phyloP scores from a whole-genome alignment of 306 rosid genomes.

The Pterocarpus macrocarpus region DNA sequence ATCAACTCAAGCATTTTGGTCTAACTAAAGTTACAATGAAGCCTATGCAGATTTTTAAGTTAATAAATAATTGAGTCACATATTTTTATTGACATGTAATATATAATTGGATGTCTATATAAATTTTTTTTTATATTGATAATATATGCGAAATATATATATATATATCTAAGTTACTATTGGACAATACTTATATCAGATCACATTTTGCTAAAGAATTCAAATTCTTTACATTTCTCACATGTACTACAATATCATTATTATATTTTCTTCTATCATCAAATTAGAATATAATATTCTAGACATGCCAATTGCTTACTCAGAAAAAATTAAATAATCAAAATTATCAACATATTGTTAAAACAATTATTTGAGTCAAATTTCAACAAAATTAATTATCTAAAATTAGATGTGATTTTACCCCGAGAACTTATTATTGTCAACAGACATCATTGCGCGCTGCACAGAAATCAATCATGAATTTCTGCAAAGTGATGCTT shows the following conservation, averaged over 20 bases:
- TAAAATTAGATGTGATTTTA: background rate
- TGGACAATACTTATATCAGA: background rate
- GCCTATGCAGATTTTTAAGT: too few species aligned
- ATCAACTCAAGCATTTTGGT: background rate
- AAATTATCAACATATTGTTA: background rate
- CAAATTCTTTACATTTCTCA: background rate
- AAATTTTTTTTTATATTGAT: too few species aligned
- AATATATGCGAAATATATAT: too few species aligned
- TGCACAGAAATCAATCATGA: conserved; percentile 3
- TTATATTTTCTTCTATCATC: background rate
- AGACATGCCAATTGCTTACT: background rate
- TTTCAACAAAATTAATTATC: background rate
- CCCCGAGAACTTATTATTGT: background rate
- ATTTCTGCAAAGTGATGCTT: background rate
- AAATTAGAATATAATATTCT: background rate
- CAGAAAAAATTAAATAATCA: background rate
- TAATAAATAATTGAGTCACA: too few species aligned
- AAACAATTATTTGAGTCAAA: background rate
- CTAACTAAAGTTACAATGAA: too few species aligned
- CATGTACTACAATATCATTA: background rate
- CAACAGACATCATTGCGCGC: background rate
- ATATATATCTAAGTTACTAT: background rate
- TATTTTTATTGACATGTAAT: too few species aligned
- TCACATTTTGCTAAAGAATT: background rate
- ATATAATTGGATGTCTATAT: too few species aligned